A percentile compares a stretch with the other conserved stretches of the same genome.
These are phyloP conservation scores for Plasmodium falciparum DNA, from an alignment of 169 alveolate species.

Conservation along the genomic window DNA sequence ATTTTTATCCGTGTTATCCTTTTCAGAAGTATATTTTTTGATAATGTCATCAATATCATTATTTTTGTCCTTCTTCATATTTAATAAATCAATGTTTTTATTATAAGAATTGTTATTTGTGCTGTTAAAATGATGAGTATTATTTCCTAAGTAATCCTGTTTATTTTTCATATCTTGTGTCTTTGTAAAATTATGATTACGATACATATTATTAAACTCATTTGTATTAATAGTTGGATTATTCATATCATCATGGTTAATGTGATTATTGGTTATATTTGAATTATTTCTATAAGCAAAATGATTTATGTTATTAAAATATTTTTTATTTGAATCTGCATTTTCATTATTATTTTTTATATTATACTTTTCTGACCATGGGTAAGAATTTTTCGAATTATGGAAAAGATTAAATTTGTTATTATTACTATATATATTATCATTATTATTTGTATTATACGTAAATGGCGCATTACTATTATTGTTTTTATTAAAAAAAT, in stretches of 20 bases:
- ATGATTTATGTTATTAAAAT: conserved; percentile 1
- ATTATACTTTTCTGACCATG: background rate
- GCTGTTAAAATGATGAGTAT: background rate
- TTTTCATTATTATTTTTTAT: background rate
- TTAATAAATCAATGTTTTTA: background rate
- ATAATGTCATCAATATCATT: conserved; percentile 32
- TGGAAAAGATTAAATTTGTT: background rate
- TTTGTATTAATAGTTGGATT: background rate
- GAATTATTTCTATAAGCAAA: background rate
- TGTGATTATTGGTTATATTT: background rate
- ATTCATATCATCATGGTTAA: conserved; percentile 2
- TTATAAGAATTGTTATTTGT: background rate
- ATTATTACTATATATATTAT: background rate
- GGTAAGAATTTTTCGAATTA: background rate
- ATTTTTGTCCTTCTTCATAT: background rate
- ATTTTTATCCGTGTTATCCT: conserved; percentile 15
- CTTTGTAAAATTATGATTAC: conserved; percentile 7
- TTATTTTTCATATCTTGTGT: background rate
- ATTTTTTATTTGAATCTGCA: background rate
- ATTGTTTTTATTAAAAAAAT: background rate
- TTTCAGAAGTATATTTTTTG: conserved; percentile 21
- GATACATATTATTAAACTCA: background rate
- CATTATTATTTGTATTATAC: background rate
- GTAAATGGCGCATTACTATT: background rate
- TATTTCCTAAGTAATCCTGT: background rate